phyloP scores from a whole-genome alignment of 768 basidiomycete species.

The Mycena indigotica region DNA sequence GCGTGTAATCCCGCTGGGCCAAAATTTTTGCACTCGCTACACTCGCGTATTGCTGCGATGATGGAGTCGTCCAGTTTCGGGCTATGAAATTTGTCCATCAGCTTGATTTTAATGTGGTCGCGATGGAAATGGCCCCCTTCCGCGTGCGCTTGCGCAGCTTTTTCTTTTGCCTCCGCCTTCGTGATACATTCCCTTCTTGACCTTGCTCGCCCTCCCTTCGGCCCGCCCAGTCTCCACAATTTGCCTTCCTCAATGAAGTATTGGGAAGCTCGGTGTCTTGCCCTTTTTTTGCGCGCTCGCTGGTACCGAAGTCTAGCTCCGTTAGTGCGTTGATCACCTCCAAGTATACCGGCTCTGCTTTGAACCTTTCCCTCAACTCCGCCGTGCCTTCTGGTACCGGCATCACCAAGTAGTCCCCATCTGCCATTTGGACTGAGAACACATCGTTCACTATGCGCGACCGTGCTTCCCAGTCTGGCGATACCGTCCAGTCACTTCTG shows the following conservation, averaged over 20 bases:
- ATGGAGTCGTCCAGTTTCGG: slow-evolving; percentile 26
- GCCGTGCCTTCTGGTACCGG: too few relatives aligned
- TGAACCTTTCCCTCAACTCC: too few relatives aligned
- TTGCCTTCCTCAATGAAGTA: too few relatives aligned
- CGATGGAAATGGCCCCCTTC: too few relatives aligned
- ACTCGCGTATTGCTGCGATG: too few relatives aligned
- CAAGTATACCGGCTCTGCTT: slow-evolving; percentile 6
- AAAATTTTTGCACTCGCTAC: too few relatives aligned
- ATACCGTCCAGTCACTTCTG: slow-evolving; percentile 21
- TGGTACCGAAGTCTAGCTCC: background rate
- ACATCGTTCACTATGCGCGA: slow-evolving; percentile 17
- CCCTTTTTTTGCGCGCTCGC: slow-evolving; percentile 1
- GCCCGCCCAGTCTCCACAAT: too few relatives aligned
- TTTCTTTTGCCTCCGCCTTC: slow-evolving; percentile 2
- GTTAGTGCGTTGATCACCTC: slow-evolving; percentile 2
- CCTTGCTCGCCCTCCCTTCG: background rate
- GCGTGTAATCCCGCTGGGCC: too few relatives aligned
- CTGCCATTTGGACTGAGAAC: too few relatives aligned
- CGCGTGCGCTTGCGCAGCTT: slow-evolving; percentile 25
- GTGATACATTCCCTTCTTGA: too few relatives aligned
- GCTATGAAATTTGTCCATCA: slow-evolving; percentile 20
- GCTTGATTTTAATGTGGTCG: slow-evolving; percentile 14
- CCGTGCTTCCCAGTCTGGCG: slow-evolving; percentile 27
- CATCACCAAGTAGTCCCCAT: too few relatives aligned
- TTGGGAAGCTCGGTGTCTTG: background rate